Conservation (phyloP, 768 basidiomycete genomes). For the Leccinum truebloodii region DNA sequence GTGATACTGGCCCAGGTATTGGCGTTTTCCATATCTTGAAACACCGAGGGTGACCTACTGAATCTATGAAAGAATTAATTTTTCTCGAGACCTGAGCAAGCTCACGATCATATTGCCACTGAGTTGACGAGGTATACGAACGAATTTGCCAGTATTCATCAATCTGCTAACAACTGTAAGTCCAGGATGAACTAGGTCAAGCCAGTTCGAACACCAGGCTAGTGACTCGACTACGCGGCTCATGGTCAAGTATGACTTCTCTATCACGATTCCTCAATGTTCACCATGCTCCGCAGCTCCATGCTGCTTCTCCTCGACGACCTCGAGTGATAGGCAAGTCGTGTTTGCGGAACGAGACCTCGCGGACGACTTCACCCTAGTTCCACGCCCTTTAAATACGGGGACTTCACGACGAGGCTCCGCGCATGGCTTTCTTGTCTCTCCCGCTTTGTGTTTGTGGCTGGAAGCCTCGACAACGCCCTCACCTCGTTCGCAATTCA, state of each 20-base stretch:
- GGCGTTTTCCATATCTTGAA: slow-evolving; percentile 2
- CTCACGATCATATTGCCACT: background rate
- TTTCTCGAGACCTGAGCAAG: background rate
- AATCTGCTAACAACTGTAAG: background rate
- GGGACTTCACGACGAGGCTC: slow-evolving; percentile 14
- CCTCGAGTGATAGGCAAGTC: slow-evolving; percentile 21
- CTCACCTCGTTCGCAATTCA: slow-evolving; percentile 32
- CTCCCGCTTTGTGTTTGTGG: slow-evolving; percentile 25
- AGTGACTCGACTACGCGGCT: slow-evolving; percentile 6
- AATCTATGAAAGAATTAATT: background rate
- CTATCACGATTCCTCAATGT: slow-evolving; percentile 9
- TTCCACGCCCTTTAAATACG: slow-evolving; percentile 31
- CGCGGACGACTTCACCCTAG: slow-evolving; percentile 16
- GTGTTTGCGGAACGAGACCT: slow-evolving; percentile 23
- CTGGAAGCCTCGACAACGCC: slow-evolving; percentile 26
- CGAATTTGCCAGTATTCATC: background rate
- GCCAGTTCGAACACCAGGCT: background rate
- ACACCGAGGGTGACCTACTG: background rate
- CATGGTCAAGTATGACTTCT: slow-evolving; percentile 11
- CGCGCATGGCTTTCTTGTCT: slow-evolving; percentile 26
- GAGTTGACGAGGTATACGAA: background rate
- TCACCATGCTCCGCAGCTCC: slow-evolving; percentile 26
- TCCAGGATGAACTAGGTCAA: slow-evolving; percentile 10
- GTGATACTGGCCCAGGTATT: background rate
- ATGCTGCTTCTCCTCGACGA: slow-evolving; percentile 19